Conservation (phyloP, 306 rosid genomes). For the Dryas drummondii region DNA sequence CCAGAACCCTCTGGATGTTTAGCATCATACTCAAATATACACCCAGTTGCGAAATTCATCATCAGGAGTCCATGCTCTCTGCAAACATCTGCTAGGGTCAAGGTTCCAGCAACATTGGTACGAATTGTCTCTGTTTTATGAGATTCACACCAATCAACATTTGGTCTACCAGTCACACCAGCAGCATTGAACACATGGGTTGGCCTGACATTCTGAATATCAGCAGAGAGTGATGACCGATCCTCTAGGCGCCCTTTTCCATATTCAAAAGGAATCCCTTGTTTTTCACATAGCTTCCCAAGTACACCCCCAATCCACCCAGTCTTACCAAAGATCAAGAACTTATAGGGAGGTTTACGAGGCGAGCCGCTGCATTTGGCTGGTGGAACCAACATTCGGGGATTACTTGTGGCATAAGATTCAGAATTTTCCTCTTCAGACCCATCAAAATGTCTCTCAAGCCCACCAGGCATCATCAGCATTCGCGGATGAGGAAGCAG, state of each 20-base stretch:
- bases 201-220: conserved; percentile 67
- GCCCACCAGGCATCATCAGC: conserved; percentile 94
- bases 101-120: conserved; percentile 74
- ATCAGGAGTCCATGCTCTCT: conserved; percentile 74
- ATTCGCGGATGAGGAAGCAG: conserved; percentile 89
- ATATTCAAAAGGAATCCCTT: conserved; percentile 72
- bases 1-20: conserved; percentile 87
- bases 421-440: conserved; percentile 58
- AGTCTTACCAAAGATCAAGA: conserved; percentile 78
- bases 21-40: conserved; percentile 80
- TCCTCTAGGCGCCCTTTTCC: conserved; percentile 87
- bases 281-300: conserved; percentile 77
- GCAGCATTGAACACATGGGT: conserved; percentile 86
- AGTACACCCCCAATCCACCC: conserved; percentile 90
- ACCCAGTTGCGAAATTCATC: conserved; percentile 83
- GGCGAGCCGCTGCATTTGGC: conserved; percentile 45
- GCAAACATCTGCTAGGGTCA: conserved; percentile 84
- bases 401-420: conserved; percentile 47
- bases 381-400: conserved; percentile 73
- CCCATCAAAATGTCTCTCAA: conserved; percentile 65
- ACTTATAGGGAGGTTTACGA: conserved; percentile 56
- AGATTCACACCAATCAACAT: conserved; percentile 88
- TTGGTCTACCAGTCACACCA: conserved; percentile 87
- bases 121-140: conserved; percentile 79
- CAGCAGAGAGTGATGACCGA: conserved; percentile 66